These are phyloP conservation scores for Monosporascus sp. DNA, from an alignment of 2,329 filamentous ascomycete species.

Conservation along the genomic window DNA sequence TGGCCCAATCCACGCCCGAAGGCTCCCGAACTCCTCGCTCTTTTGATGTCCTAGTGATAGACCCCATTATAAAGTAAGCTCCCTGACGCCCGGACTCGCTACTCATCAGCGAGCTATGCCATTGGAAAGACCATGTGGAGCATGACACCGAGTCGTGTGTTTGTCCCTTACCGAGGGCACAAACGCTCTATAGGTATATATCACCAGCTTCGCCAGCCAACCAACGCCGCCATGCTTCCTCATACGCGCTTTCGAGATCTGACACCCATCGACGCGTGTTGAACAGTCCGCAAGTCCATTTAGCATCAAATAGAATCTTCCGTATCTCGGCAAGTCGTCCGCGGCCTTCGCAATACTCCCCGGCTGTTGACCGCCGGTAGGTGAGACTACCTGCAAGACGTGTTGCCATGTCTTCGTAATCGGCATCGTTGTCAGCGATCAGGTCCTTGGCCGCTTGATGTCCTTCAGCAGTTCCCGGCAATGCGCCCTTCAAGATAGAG, in stretches of 20 bases:
- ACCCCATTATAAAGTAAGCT: too few species aligned
- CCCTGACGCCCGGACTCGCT: too few species aligned
- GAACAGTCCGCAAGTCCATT: slow-evolving; percentile 85
- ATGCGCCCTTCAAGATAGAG: slow-evolving; percentile 83
- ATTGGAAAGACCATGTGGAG: neutral
- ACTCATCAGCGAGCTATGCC: neutral
- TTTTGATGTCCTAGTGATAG: too few species aligned
- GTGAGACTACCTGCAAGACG: slow-evolving; percentile 58
- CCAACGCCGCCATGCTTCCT: slow-evolving; percentile 85
- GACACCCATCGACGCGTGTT: slow-evolving; percentile 87
- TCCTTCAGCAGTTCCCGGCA: slow-evolving; percentile 70
- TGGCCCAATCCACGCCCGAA: too few species aligned
- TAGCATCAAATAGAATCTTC: slow-evolving; percentile 73
- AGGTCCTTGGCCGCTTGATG: slow-evolving; percentile 65
- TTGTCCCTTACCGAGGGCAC: neutral
- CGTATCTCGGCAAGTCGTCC: slow-evolving; percentile 77
- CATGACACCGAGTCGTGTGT: neutral
- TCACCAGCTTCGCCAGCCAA: slow-evolving; percentile 83
- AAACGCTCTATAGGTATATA: slow-evolving; percentile 62
- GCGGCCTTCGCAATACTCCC: slow-evolving; percentile 46
- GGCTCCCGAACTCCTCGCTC: too few species aligned
- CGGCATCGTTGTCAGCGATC: slow-evolving; percentile 70
- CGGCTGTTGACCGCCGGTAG: slow-evolving; percentile 44
- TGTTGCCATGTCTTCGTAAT: slow-evolving; percentile 78
- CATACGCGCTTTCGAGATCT: slow-evolving; percentile 85